A percentile compares a stretch with the other conserved stretches of the same genome.
Conservation (phyloP, 2,329 filamentous ascomycete genomes). For the Venturia oleaginea region DNA sequence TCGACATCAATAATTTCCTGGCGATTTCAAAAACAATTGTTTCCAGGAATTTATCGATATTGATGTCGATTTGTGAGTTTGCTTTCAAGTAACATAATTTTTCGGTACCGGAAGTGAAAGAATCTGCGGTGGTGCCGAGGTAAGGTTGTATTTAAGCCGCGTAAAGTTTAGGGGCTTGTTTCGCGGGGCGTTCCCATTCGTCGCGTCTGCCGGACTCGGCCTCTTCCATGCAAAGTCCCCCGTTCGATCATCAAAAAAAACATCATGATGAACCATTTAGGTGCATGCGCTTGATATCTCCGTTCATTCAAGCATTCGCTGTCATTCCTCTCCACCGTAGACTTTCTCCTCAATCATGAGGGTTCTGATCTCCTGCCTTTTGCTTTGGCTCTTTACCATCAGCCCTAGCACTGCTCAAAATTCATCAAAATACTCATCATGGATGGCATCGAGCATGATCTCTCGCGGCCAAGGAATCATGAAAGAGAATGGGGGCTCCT, state of each 20-base stretch:
- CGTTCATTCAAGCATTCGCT: not conserved
- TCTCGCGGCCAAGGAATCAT: constrained; percentile 25
- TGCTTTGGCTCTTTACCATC: not conserved
- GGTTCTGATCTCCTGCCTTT: not conserved
- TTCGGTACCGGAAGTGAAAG: too few relatives aligned
- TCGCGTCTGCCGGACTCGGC: too few relatives aligned
- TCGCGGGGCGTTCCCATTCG: too few relatives aligned
- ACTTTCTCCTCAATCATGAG: not conserved
- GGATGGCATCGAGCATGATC: constrained; percentile 25
- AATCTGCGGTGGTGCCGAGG: too few relatives aligned
- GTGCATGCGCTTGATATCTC: not conserved
- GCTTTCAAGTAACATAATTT: too few relatives aligned
- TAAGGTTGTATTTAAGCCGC: too few relatives aligned
- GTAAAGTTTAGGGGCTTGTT: too few relatives aligned
- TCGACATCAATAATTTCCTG: too few relatives aligned
- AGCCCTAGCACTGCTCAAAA: not conserved
- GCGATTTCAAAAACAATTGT: too few relatives aligned
- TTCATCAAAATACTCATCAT: constrained; percentile 15
- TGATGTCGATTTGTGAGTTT: too few relatives aligned
- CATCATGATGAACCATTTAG: not conserved
- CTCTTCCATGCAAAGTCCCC: too few relatives aligned
- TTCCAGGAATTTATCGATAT: too few relatives aligned
- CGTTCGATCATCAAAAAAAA: not conserved
- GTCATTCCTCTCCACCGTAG: not conserved
- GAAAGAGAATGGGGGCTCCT: constrained; percentile 17